Evolutionary conservation across 2,329 filamentous ascomycete genomes (phyloP).

Genomic region (Fusarium camptoceras): DNA sequence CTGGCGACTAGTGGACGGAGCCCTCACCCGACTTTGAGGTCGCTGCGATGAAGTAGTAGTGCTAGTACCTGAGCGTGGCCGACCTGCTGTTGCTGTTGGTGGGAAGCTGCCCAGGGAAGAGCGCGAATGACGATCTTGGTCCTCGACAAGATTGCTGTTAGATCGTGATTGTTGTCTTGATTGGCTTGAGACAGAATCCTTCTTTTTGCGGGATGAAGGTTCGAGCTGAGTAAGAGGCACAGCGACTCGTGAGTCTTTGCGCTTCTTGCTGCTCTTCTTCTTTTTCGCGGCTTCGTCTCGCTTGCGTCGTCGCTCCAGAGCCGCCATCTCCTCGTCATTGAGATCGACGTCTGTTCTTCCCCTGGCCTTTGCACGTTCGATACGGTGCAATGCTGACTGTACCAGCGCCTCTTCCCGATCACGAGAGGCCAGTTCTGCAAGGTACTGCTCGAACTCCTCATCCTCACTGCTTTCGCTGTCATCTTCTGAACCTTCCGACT

Average conservation of each 20-base stretch:
- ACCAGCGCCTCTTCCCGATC: conserved; percentile 81
- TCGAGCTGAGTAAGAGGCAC: conserved; percentile 66
- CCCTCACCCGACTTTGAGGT: conserved; percentile 50
- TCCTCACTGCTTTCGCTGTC: conserved; percentile 52
- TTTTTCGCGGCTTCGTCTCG: conserved; percentile 60
- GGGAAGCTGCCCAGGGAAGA: conserved; percentile 66
- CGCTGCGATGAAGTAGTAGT: conserved; percentile 55
- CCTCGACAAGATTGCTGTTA: conserved; percentile 51
- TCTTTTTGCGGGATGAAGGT: conserved; percentile 54
- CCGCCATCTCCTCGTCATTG: conserved; percentile 82
- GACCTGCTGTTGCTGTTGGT: conserved; percentile 57
- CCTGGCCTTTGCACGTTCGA: conserved; percentile 79
- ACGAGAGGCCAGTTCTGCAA: conserved; percentile 67
- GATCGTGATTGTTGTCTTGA: conserved; percentile 55
- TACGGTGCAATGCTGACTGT: conserved; percentile 82
- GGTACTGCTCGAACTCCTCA: conserved; percentile 59
- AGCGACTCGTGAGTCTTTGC: conserved; percentile 62
- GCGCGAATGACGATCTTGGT: conserved; percentile 52
- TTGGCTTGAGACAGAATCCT: conserved; percentile 49
- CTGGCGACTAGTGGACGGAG: conserved; percentile 54
- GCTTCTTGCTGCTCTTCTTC: conserved; percentile 52
- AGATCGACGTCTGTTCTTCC: conserved; percentile 85
- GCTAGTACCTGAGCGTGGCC: conserved; percentile 56
- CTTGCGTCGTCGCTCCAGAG: conserved; percentile 76
- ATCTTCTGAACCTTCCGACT: conserved; percentile 49